Evolutionary conservation across 1,284 basidiomycete genomes (phyloP).

Genomic region (Malassezia globosa): DNA sequence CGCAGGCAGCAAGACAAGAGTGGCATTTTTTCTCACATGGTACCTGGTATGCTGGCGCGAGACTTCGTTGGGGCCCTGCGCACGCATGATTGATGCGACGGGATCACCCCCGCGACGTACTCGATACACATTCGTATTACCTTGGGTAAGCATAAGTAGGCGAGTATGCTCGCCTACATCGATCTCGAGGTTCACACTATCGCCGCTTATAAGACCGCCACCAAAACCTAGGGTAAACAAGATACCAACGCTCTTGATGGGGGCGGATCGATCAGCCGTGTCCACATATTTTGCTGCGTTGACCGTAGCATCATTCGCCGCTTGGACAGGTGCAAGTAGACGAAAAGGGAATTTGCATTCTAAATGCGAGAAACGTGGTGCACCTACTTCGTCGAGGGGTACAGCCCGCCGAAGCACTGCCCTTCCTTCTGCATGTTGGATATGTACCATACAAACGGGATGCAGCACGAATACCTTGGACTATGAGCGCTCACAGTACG

Average conservation of each 20-base stretch:
- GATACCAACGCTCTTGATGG: slow-evolving; percentile 53
- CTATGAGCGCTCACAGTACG: no score
- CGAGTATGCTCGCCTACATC: slow-evolving; percentile 55
- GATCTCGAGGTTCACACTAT: slow-evolving; percentile 59
- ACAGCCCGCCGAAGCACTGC: slow-evolving; percentile 6
- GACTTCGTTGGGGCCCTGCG: background rate
- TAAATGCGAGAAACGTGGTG: slow-evolving; percentile 14
- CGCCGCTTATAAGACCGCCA: slow-evolving; percentile 82
- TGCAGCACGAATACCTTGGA: no score
- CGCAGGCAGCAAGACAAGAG: slow-evolving; percentile 35
- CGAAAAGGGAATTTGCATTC: slow-evolving; percentile 9
- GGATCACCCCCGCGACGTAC: slow-evolving; percentile 6
- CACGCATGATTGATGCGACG: background rate
- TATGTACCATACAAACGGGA: slow-evolving; percentile 13
- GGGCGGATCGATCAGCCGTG: background rate
- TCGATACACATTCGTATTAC: slow-evolving; percentile 49
- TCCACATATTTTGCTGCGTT: slow-evolving; percentile 3
- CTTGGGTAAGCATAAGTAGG: slow-evolving; percentile 70
- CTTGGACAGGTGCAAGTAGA: slow-evolving; percentile 2
- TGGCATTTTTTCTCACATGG: slow-evolving; percentile 26
- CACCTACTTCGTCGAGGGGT: background rate
- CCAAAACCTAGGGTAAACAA: slow-evolving; percentile 80
- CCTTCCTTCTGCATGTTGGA: slow-evolving; percentile 2
- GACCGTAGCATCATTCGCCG: slow-evolving; percentile 3
- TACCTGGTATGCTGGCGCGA: slow-evolving; percentile 16